These are phyloP conservation scores for Phytophthora parvispora DNA, from an alignment of 352 stramenopile species.

Conservation along the genomic window DNA sequence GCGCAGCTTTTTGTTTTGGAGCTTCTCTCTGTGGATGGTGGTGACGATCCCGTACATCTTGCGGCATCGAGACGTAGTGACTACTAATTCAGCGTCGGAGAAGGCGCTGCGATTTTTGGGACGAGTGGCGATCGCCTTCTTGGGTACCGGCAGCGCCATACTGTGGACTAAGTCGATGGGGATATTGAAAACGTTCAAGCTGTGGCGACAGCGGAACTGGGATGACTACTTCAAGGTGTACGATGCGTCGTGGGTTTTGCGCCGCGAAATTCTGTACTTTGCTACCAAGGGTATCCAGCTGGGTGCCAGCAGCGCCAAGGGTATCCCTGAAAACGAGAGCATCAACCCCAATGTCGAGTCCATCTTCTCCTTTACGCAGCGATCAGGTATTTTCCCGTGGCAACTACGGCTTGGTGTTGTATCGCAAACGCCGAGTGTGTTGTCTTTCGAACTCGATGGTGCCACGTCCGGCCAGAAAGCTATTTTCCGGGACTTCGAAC, in stretches of 20 bases:
- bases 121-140: conserved; percentile 70
- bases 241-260: conserved; percentile 86
- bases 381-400: conserved; percentile 77
- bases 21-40: conserved; percentile 75
- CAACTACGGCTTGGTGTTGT: conserved; percentile 57
- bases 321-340: conserved; percentile 42
- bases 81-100: conserved; percentile 59
- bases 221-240: conserved; percentile 91
- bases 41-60: conserved; percentile 79
- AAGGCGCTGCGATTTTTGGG: conserved; percentile 77
- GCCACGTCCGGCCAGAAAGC: conserved; percentile 69
- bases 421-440: conserved; percentile 56
- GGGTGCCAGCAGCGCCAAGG: conserved; percentile 44
- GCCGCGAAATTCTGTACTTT: conserved; percentile 87
- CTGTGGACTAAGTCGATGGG: conserved; percentile 79
- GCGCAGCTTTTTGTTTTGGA: conserved; percentile 81
- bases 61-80: conserved; percentile 63
- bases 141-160: conserved; percentile 72
- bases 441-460: conserved; percentile 81
- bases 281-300: conserved; percentile 86
- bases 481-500: conserved; percentile 89
- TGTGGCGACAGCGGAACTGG: conserved; percentile 87
- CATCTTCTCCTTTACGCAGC: conserved; percentile 77
- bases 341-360: conserved; percentile 50
- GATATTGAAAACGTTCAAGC: conserved; percentile 65